phyloP scores from a whole-genome alignment of 2,329 filamentous ascomycete species.

The Penicillium psychrosexuale region DNA sequence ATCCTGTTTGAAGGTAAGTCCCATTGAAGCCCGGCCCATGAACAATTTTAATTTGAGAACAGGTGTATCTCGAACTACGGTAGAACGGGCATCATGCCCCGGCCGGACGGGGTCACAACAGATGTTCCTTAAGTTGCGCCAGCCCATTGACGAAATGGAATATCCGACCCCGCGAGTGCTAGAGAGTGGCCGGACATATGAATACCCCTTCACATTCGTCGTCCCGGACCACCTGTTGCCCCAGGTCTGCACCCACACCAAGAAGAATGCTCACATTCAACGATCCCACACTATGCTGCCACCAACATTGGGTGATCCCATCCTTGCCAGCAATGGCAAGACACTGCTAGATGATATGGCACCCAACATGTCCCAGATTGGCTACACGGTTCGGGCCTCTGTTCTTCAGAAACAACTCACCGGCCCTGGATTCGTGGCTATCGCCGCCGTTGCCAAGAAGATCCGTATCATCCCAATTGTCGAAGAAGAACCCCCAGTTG shows the following conservation, averaged over 20 bases:
- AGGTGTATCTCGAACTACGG: slow-evolving; percentile 52
- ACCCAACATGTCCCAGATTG: slow-evolving; percentile 61
- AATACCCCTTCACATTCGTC: slow-evolving; percentile 62
- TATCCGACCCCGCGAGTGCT: slow-evolving; percentile 56
- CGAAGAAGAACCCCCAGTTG: slow-evolving; percentile 59
- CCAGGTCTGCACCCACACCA: slow-evolving; percentile 55
- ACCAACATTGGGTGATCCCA: slow-evolving; percentile 59
- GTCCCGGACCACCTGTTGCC: slow-evolving; percentile 60
- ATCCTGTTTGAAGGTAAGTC: slow-evolving; percentile 55
- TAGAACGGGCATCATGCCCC: slow-evolving; percentile 56
- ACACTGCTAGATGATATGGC: slow-evolving; percentile 58
- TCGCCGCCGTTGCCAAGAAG: slow-evolving; percentile 54
- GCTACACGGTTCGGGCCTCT: slow-evolving; percentile 54
- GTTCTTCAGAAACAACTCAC: slow-evolving; percentile 40
- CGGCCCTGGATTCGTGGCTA: slow-evolving; percentile 39
- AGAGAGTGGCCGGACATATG: slow-evolving; percentile 54
- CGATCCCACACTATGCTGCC: slow-evolving; percentile 58
- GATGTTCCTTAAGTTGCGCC: slow-evolving; percentile 60
- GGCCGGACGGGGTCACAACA: slow-evolving; percentile 57
- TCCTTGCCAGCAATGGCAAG: slow-evolving; percentile 50
- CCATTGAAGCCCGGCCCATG: not conserved
- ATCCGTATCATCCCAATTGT: slow-evolving; percentile 59
- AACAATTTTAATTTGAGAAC: not conserved
- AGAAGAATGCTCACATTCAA: slow-evolving; percentile 51
- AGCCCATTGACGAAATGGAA: slow-evolving; percentile 54